Conservation (phyloP, 495 filamentous ascomycete genomes). For the Tetracladium marchalianum region DNA sequence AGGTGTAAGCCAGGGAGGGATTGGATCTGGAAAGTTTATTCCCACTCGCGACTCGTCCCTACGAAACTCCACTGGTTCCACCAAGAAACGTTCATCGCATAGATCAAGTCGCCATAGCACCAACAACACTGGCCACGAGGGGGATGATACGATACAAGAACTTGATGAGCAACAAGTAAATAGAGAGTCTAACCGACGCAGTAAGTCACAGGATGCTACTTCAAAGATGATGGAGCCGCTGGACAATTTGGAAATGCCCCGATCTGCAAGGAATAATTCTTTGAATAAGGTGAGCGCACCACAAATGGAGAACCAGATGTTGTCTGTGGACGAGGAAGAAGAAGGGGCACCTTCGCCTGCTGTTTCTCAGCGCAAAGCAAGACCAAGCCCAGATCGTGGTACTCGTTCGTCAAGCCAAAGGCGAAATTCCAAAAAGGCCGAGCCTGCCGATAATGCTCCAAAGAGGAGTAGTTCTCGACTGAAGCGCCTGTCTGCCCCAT, state of each 20-base stretch:
- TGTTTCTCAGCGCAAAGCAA: conserved; percentile 45
- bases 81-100: conserved; percentile 14
- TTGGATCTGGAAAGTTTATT: conserved; percentile 43
- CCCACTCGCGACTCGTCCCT: conserved; percentile 61
- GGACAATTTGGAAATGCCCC: conserved; percentile 21
- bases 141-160: conserved; percentile 15
- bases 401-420: conserved; percentile 20
- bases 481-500: conserved; percentile 35
- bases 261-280: conserved; percentile 10
- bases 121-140: conserved; percentile 24
- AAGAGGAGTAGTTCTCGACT: conserved; percentile 38
- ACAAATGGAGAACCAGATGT: conserved; percentile 5
- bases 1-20: conserved; percentile 25
- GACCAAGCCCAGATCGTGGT: conserved; percentile 32
- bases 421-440: conserved; percentile 29
- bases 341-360: conserved; percentile 64
- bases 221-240: conserved; percentile 23
- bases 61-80: conserved; percentile 36
- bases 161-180: conserved; percentile 6
- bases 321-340: conserved; percentile 26
- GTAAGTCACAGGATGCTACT: conserved; percentile 24
- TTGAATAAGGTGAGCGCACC: conserved; percentile 11
- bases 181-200: conserved; percentile 7
- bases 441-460: conserved; percentile 19
- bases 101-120: conserved; percentile 15